Percentiles rank a stretch among this genome's conserved stretches.
phyloP scores from a whole-genome alignment of 2,329 filamentous ascomycete species.

The Colletotrichum aenigma region DNA sequence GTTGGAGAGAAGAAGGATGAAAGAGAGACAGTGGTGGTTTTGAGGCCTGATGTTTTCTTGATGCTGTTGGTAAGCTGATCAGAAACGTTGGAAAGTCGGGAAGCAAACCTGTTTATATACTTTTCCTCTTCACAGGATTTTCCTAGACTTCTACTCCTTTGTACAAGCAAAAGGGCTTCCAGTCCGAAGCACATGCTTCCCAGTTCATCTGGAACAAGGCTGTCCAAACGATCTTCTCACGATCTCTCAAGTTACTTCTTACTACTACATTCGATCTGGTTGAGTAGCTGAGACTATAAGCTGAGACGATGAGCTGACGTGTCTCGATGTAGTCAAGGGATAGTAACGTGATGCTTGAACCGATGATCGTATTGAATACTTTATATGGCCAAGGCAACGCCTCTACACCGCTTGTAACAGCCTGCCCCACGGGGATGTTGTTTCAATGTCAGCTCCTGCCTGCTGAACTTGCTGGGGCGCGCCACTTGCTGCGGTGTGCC shows the following conservation, averaged over 20 bases:
- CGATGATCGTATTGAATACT: not conserved
- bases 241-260: not conserved
- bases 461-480: not conserved
- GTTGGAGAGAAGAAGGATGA: not conserved
- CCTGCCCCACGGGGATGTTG: rapidly evolving
- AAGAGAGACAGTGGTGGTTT: not conserved
- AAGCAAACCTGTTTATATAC: not conserved
- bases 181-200: not conserved
- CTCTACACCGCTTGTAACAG: not conserved
- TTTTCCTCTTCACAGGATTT: not conserved
- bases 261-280: not conserved
- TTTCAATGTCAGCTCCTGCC: not conserved
- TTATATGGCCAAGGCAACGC: rapidly evolving
- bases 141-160: rapidly evolving
- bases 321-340: not conserved
- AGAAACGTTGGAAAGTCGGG: not conserved
- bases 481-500: not conserved
- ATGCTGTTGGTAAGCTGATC: not conserved
- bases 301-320: not conserved
- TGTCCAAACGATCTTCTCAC: not conserved
- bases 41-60: not conserved
- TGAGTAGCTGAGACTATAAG: rapidly evolving
- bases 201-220: rapidly evolving
- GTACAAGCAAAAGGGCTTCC: not conserved
- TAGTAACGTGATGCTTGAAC: rapidly evolving